Percentiles rank a stretch among this genome's conserved stretches.
Evolutionary conservation across 1,284 basidiomycete genomes (phyloP).

Genomic region (Coniferiporia weirii): DNA sequence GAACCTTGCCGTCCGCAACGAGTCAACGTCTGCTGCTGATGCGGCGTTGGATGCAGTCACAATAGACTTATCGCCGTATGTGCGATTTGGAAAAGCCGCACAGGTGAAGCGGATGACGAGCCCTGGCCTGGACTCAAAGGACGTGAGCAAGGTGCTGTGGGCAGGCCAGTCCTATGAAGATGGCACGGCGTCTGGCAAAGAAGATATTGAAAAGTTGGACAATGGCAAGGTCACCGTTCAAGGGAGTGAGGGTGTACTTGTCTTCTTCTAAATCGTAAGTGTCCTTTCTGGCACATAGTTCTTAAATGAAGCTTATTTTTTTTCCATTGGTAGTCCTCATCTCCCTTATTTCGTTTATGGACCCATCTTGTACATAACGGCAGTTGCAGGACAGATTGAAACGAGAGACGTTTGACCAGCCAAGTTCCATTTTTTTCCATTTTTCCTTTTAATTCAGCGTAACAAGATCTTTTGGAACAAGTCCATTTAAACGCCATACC

Average conservation of each 20-base stretch:
- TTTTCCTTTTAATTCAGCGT: too few species aligned
- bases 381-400: too few species aligned
- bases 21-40: conserved; percentile 18
- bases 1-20: conserved; percentile 29
- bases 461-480: too few species aligned
- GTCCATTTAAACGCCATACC: too few species aligned
- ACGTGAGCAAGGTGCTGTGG: conserved; percentile 29
- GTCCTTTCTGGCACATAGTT: background rate
- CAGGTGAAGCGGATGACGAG: conserved; percentile 30
- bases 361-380: too few species aligned
- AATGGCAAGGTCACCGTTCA: conserved; percentile 24
- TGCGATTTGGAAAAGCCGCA: conserved; percentile 16
- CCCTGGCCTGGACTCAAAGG: conserved; percentile 29
- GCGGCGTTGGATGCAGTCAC: conserved; percentile 20
- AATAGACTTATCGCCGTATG: conserved; percentile 25
- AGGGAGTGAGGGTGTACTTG: conserved; percentile 31
- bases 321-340: background rate
- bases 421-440: too few species aligned
- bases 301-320: background rate
- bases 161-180: conserved; percentile 32
- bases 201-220: conserved; percentile 25
- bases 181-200: conserved; percentile 27
- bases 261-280: conserved; percentile 23
- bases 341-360: background rate
- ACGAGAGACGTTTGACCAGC: too few species aligned